Evolutionary conservation across 2,329 filamentous ascomycete genomes (phyloP).

Genomic region (Diaporthe sp.): DNA sequence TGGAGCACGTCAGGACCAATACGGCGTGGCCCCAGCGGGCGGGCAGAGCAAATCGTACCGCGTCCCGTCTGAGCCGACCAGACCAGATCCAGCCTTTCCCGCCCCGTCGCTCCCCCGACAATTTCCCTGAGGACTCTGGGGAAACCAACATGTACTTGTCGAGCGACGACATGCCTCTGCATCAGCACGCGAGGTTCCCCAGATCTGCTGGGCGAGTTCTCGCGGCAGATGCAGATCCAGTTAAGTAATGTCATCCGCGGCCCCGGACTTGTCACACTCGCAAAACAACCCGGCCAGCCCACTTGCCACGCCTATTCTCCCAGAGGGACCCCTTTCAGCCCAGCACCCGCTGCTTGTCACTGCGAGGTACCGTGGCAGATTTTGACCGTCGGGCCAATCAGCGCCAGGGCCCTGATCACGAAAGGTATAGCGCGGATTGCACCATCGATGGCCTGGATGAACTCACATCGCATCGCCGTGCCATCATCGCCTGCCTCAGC

Average conservation of each 20-base stretch:
- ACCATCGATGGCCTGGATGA: conserved; percentile 55
- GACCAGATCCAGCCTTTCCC: conserved; percentile 32
- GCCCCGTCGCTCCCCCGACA: conserved; percentile 7
- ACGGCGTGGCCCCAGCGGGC: neutral
- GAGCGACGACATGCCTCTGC: conserved; percentile 31
- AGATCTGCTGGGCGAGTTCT: conserved; percentile 9
- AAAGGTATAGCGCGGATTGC: conserved; percentile 67
- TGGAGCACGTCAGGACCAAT: conserved; percentile 14
- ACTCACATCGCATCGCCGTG: conserved; percentile 39
- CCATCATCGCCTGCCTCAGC: conserved; percentile 29
- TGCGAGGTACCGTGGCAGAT: conserved; percentile 39
- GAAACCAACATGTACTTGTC: conserved; percentile 31
- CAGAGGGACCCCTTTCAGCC: conserved; percentile 30
- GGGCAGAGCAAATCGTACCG: conserved; percentile 7
- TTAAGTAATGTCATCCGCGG: conserved; percentile 12
- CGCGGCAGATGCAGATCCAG: conserved; percentile 29
- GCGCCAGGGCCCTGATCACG: conserved; percentile 54
- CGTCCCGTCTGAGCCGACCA: conserved; percentile 10
- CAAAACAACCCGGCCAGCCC: conserved; percentile 24
- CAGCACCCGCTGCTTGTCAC: conserved; percentile 34
- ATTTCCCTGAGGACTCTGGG: neutral
- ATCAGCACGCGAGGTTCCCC: conserved; percentile 3
- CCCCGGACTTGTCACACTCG: conserved; percentile 27
- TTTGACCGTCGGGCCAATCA: conserved; percentile 38
- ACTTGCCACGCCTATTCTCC: conserved; percentile 12